Evolutionary conservation across 345 rosid genomes (phyloP), one percentile per base, ranked within the genome.

Genomic region (Eutrema heterophyllum): DNA sequence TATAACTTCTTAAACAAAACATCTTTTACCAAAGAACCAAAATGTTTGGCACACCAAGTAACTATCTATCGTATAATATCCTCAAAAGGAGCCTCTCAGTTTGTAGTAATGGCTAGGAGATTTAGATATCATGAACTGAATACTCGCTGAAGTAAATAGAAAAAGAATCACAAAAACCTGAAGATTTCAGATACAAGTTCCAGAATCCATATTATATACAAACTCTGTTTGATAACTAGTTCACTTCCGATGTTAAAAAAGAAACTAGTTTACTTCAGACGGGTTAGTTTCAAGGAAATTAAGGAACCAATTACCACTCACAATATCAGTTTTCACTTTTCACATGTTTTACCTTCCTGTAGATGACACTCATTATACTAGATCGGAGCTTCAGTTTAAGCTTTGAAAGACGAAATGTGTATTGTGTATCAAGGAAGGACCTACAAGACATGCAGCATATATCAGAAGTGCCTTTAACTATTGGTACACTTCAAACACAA

Each of bases 361-460:
- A 93, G 46, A 93, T 86, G 67, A 86, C 64, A 64, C 88, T 89
- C 97, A 90, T 93, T 32, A 93, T 90, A 78, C 97, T 85, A 51
- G 93, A 87, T 53, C 98, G 81, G 58, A 93, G 82, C 83, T 83
- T 93, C 56, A 93, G 85, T 82, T 84, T 90, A 74, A 93, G 83
- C 84, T 89, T 93, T 24, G 89, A 79, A 53, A 93, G 87, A 73
- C 74, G 88, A 74, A 80, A 89, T 26, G 86, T 63, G 77, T 90
- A 93, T 64, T 93, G 97, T 45, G 97, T 86, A 82, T 93, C 98
- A 61, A 85, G 84, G 63, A 93, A 87, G 55, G 98, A 93, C 81
- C 98, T 93, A 89, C 79, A 79, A 64, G 60, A 79, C 82, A 70
- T 0, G 54, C 54, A 45, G 27, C 48, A 67, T 64, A 54, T 9